These are phyloP conservation scores for Apostasia ramifera DNA, from an alignment of 106 monocot genomes.

Conservation along the genomic window DNA sequence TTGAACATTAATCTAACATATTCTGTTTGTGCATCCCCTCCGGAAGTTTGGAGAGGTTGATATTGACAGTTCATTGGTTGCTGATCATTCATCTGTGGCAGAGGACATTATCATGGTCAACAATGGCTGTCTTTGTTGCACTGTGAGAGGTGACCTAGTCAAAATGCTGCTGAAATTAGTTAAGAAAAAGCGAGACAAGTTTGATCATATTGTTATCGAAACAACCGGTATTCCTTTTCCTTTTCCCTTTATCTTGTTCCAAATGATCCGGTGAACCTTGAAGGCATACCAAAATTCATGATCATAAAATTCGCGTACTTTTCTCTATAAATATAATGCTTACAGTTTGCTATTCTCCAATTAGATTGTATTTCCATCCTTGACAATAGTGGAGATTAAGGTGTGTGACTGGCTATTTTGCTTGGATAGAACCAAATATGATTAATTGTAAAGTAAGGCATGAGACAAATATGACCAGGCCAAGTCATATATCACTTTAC, in stretches of 20 bases:
- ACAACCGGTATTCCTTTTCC: constrained; percentile 62
- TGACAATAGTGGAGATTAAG: no score
- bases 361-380: no score
- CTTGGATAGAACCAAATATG: no score
- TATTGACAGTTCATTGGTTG: constrained; percentile 87
- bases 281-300: background rate
- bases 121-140: constrained; percentile 94
- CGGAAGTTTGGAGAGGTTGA: constrained; percentile 95
- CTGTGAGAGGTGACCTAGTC: constrained; percentile 87
- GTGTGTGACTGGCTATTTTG: no score
- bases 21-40: constrained; percentile 2
- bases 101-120: constrained; percentile 98
- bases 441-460: no score
- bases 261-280: background rate
- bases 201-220: constrained; percentile 92
- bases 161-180: constrained; percentile 92
- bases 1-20: background rate
- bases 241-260: background rate
- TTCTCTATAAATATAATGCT: no score
- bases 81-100: constrained; percentile 73
- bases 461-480: no score
- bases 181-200: constrained; percentile 69
- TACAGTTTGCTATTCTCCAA: no score
- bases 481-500: no score
- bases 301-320: no score